These are phyloP conservation scores for Pyrus pyrifolia DNA, from an alignment of 306 rosid genomes.

Conservation along the genomic window DNA sequence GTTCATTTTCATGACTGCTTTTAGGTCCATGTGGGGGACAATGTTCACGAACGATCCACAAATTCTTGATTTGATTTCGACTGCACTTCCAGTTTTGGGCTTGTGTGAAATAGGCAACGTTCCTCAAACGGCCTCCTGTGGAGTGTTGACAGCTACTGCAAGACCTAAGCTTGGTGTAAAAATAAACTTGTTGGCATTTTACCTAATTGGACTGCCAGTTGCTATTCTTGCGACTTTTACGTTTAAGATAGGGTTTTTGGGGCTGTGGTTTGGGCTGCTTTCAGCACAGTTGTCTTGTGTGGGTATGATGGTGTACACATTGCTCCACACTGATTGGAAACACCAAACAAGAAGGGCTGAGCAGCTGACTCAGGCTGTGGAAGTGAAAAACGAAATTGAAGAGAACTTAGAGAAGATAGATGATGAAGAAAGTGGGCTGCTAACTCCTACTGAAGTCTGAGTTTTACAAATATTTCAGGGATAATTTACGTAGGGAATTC, in stretches of 20 bases:
- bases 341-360: constrained; percentile 55
- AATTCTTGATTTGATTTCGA: constrained; percentile 49
- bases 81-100: constrained; percentile 64
- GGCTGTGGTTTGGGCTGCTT: constrained; percentile 77
- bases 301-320: constrained; percentile 53
- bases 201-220: constrained; percentile 69
- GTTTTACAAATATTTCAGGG: neutral
- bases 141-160: constrained; percentile 68
- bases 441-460: constrained; percentile 32
- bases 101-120: constrained; percentile 69
- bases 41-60: constrained; percentile 65
- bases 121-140: constrained; percentile 80
- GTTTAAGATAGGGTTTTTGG: constrained; percentile 47
- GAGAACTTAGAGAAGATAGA: neutral
- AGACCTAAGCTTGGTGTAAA: constrained; percentile 74
- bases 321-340: constrained; percentile 70
- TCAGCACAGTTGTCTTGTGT: constrained; percentile 74
- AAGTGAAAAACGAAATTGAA: neutral
- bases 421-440: constrained; percentile 49
- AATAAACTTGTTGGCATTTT: constrained; percentile 76
- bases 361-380: constrained; percentile 32
- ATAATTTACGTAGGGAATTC: constrained; percentile 1
- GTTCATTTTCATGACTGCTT: constrained; percentile 27
- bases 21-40: constrained; percentile 50
- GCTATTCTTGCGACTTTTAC: constrained; percentile 44